Conservation (phyloP, 2,329 filamentous ascomycete genomes). For the Penicillium sp. region DNA sequence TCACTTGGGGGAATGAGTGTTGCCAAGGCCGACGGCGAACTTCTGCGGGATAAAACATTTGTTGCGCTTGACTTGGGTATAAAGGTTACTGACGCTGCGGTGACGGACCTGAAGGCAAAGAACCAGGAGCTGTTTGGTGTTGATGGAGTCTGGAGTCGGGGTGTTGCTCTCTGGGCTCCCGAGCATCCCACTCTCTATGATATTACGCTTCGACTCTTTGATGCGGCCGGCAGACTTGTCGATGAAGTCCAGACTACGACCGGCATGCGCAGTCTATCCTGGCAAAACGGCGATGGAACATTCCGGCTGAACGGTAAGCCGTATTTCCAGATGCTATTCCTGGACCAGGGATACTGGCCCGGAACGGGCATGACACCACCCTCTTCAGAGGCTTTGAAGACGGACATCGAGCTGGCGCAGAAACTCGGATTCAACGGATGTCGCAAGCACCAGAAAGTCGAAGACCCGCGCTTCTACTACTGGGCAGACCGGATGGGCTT, state of each 20-base stretch:
- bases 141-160: conserved; percentile 54
- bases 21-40: conserved; percentile 42
- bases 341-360: conserved; percentile 71
- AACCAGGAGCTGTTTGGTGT: conserved; percentile 33
- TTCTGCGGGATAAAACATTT: conserved; percentile 52
- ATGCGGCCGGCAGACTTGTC: conserved; percentile 23
- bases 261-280: conserved; percentile 60
- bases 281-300: conserved; percentile 56
- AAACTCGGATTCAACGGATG: conserved; percentile 66
- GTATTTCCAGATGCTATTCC: conserved; percentile 63
- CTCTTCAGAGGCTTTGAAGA: conserved; percentile 63
- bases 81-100: conserved; percentile 43
- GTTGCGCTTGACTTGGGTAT: conserved; percentile 50
- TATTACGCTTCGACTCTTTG: conserved; percentile 53
- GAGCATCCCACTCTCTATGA: conserved; percentile 63
- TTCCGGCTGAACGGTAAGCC: conserved; percentile 66
- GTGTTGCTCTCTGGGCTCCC: conserved; percentile 67
- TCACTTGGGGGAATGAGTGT: conserved; percentile 51
- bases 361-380: conserved; percentile 66
- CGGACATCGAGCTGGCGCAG: conserved; percentile 62
- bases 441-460: conserved; percentile 66
- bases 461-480: conserved; percentile 64
- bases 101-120: conserved; percentile 2
- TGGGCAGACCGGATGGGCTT: conserved; percentile 65
- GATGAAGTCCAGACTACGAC: conserved; percentile 60